Evolutionary conservation across 108 stramenopile genomes (phyloP), one percentile per base, ranked within the genome.

Genomic region (Conticribra guillardii): DNA sequence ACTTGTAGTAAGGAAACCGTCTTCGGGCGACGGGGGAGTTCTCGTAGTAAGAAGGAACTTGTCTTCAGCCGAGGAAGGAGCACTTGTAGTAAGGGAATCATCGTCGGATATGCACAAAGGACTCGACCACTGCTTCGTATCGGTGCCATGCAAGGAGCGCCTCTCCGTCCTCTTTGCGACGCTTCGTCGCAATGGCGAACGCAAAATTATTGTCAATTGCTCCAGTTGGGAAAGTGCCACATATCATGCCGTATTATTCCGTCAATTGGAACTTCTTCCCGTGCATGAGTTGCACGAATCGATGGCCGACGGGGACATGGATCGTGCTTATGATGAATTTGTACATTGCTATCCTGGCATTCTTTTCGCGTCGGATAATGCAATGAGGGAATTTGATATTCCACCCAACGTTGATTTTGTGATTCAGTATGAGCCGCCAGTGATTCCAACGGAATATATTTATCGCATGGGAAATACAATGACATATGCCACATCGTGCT

Each of bases 101-200:
- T 41, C 37, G 8, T 41, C 37, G 8, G 45, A 19, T 48, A n/a
- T 26, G 17, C 61, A 26, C 67, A 18, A 23, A 3, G 61, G 61
- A 0, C 55, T 71, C 51, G 71, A 71, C 29, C 71, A 71, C 52
- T 71, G 71, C 17, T 71, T 33, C 52, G 58, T 71, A 33, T 54
- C 26, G 9, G 71, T 71, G 0, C 71, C 71, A 0, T 21, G 28
- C 37, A 45, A 54, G 28, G 61, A 63, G 1, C 71, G 71, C 33
- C 71, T 71, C 23, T 71, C 71, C 50, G 60, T 45, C 45, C 61
- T 71, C 16, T 71, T 71, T 41, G 61, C 71, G 37, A 71, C 71
- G 0, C 34, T 71, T 11, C 71, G 71, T 22, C 71, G 71, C 27
- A 54, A 54, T 27, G n/a, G 28, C 52, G 71, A 71, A 0, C 71